Conservation (phyloP, 352 stramenopile genomes). For the Halophytophthora batemanensis region DNA sequence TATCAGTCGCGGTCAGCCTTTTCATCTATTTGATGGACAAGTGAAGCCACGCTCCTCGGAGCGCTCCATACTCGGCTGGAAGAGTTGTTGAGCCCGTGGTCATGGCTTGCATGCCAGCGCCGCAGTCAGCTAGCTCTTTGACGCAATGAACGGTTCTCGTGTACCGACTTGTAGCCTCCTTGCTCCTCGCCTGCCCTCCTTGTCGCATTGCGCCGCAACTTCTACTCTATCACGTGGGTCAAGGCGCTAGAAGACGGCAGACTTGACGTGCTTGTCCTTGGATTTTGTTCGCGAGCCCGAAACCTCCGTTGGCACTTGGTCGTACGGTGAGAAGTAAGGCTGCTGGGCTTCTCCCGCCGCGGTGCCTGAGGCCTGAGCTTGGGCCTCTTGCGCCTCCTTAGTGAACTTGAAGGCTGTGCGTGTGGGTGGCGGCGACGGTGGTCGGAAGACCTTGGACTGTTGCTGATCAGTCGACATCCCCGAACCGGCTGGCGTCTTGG, state of each 20-base stretch:
- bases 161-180: too few species aligned
- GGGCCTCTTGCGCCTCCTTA: conserved; percentile 48
- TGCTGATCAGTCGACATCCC: conserved; percentile 4
- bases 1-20: too few species aligned
- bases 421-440: conserved; percentile 59
- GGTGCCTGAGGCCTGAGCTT: conserved; percentile 11
- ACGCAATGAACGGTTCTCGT: too few species aligned
- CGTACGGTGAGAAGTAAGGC: conserved; percentile 70
- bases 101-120: too few species aligned
- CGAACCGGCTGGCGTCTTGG: conserved; percentile 4
- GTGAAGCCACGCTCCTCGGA: too few species aligned
- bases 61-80: too few species aligned
- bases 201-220: too few species aligned
- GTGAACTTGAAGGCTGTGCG: conserved; percentile 75
- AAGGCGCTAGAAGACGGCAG: conserved; percentile 24
- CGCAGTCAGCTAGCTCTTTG: too few species aligned
- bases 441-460: conserved; percentile 49
- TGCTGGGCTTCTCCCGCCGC: conserved; percentile 38
- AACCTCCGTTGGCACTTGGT: conserved; percentile 37
- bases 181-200: too few species aligned
- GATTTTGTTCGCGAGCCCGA: conserved; percentile 33
- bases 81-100: too few species aligned
- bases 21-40: too few species aligned
- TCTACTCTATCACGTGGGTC: too few species aligned
- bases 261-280: conserved; percentile 39